Evolutionary conservation across 371 early-diverging fungal genomes (phyloP).

Genomic region (Rhizopus arrhizus): DNA sequence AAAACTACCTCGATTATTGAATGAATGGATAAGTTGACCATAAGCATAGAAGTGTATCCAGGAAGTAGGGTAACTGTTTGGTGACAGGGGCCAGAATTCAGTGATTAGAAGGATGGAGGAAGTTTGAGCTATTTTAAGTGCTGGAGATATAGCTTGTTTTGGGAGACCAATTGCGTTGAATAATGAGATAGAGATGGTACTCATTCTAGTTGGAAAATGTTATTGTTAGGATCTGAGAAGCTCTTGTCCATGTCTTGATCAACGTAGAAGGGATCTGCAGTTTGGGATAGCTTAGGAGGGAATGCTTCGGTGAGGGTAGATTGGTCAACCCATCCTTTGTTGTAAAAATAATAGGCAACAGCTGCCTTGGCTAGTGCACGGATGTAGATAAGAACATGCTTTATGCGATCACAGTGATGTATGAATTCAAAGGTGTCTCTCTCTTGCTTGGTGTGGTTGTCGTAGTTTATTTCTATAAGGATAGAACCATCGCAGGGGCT

Average conservation of each 20-base stretch:
- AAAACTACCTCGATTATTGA: too few species aligned
- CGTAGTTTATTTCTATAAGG: slow-evolving; percentile 1
- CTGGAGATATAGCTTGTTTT: slow-evolving; percentile 6
- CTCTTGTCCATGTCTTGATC: too few species aligned
- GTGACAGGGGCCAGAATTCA: background rate
- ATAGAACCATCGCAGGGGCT: slow-evolving; percentile 1
- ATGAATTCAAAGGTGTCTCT: background rate
- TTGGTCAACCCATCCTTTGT: slow-evolving; percentile 1
- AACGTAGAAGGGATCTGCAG: too few species aligned
- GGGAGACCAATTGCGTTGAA: slow-evolving; percentile 11
- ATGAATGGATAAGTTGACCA: background rate
- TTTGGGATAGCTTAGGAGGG: too few species aligned
- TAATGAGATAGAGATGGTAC: background rate
- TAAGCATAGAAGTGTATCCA: background rate
- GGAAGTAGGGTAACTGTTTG: background rate
- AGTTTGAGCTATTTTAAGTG: background rate
- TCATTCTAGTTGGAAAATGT: too few species aligned
- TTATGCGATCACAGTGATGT: background rate
- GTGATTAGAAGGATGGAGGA: slow-evolving; percentile 1
- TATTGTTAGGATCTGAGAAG: too few species aligned
- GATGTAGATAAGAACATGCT: background rate
- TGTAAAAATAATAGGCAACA: slow-evolving; percentile 10
- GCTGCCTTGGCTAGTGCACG: background rate
- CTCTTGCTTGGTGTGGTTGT: background rate
- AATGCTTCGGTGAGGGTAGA: too few species aligned